A percentile compares a stretch with the other conserved stretches of the same genome.
Evolutionary conservation across 2,329 filamentous ascomycete species (phyloP).

Genomic region (Fusarium siculi): DNA sequence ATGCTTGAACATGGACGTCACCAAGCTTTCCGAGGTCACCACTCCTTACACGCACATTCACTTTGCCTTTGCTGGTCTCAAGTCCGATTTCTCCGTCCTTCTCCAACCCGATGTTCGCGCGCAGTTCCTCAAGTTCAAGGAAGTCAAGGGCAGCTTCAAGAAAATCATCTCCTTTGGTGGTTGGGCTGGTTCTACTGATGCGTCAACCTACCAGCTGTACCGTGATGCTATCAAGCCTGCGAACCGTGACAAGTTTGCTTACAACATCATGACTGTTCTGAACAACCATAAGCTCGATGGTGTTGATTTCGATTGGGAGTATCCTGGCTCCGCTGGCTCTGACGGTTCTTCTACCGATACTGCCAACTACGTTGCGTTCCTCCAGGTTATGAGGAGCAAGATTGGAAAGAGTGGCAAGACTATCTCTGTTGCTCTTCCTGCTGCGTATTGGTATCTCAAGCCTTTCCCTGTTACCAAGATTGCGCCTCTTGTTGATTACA

Average conservation of each 20-base stretch:
- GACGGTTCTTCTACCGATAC: conserved; percentile 46
- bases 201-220: conserved; percentile 42
- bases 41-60: conserved; percentile 48
- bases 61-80: conserved; percentile 47
- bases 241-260: conserved; percentile 52
- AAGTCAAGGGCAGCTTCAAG: conserved; percentile 43
- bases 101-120: conserved; percentile 32
- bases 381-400: conserved; percentile 45
- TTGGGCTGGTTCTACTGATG: conserved; percentile 47
- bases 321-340: conserved; percentile 48
- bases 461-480: conserved; percentile 50
- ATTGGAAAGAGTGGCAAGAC: conserved; percentile 46
- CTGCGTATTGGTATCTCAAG: conserved; percentile 54
- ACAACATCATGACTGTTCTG: conserved; percentile 53
- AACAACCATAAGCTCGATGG: conserved; percentile 54
- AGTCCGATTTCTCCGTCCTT: conserved; percentile 28
- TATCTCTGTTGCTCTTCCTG: conserved; percentile 51
- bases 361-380: conserved; percentile 49
- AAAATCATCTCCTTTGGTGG: conserved; percentile 52
- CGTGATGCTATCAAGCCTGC: conserved; percentile 44
- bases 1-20: conserved; percentile 48
- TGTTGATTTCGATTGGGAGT: conserved; percentile 61
- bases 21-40: conserved; percentile 29
- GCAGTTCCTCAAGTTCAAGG: conserved; percentile 47
- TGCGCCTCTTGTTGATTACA: conserved; percentile 47